Evolutionary conservation across 2,329 filamentous ascomycete species (phyloP).

Genomic region (Endothia cerciana): DNA sequence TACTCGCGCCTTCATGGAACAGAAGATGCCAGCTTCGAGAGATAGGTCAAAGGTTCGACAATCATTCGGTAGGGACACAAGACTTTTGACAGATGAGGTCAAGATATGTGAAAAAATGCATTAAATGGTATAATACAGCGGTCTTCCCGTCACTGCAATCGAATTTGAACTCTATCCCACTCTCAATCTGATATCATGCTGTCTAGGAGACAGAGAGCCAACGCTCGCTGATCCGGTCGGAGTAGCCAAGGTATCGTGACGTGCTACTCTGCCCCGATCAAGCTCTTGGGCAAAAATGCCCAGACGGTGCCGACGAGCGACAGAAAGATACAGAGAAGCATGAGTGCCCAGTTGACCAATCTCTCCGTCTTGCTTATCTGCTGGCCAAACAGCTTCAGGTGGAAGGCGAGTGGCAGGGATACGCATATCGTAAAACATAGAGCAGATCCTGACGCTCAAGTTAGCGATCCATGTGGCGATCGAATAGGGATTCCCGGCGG

Average conservation of each 20-base stretch:
- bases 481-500: too few species aligned
- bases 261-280: slow-evolving; percentile 59
- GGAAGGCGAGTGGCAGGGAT: slow-evolving; percentile 85
- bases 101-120: too few species aligned
- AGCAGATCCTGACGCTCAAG: slow-evolving; percentile 60
- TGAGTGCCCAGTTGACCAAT: slow-evolving; percentile 67
- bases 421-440: slow-evolving; percentile 95
- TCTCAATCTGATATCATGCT: neutral
- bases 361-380: slow-evolving; percentile 69
- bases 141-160: too few species aligned
- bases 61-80: too few species aligned
- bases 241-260: neutral
- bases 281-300: slow-evolving; percentile 81
- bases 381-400: slow-evolving; percentile 83
- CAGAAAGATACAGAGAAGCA: slow-evolving; percentile 70
- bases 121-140: too few species aligned
- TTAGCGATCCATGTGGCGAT: neutral
- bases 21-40: too few species aligned
- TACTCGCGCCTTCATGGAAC: too few species aligned
- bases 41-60: too few species aligned
- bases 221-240: neutral
- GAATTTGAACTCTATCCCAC: neutral
- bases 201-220: neutral
- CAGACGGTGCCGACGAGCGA: slow-evolving; percentile 81
- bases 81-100: too few species aligned